Percentiles rank a stretch among this genome's conserved stretches.
Conservation (phyloP, 1,139 yeast genomes). For the Tardiomyces blankii region DNA sequence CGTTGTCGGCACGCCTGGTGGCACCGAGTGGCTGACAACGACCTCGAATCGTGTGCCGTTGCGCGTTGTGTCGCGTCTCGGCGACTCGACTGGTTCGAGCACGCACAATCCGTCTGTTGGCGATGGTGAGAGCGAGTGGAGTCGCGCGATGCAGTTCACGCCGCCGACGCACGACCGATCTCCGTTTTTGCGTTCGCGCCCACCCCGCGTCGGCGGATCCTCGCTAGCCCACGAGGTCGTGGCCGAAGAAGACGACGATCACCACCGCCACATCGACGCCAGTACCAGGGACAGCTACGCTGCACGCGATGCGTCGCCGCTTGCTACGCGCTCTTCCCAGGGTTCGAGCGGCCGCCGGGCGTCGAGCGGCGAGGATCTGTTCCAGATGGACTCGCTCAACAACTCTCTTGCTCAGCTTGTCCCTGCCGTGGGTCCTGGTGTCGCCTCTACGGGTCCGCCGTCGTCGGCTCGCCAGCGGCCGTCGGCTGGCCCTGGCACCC, state of each 20-base stretch:
- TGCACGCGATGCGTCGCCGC: no score
- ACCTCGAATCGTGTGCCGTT: slow-evolving; percentile 29
- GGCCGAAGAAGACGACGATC: slow-evolving; percentile 1
- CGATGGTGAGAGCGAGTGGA: slow-evolving; percentile 13
- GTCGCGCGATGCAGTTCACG: slow-evolving; percentile 28
- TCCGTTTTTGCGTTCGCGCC: neutral
- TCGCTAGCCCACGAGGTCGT: slow-evolving; percentile 8
- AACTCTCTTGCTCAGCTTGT: no score
- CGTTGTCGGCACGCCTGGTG: no score
- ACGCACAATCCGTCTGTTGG: slow-evolving; percentile 3
- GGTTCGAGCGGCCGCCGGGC: no score
- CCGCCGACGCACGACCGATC: slow-evolving; percentile 16
- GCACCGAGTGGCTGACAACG: neutral
- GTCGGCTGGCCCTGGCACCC: no score
- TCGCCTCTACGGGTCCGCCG: no score
- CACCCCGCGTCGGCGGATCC: neutral
- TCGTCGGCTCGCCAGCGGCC: no score
- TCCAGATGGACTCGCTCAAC: no score
- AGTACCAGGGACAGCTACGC: no score
- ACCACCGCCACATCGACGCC: slow-evolving; percentile 1
- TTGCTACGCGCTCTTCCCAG: no score
- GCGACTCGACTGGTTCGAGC: slow-evolving; percentile 10
- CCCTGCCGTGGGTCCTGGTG: no score
- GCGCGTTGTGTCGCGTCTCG: slow-evolving; percentile 13
- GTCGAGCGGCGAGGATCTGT: no score